phyloP scores from a whole-genome alignment of 2,329 filamentous ascomycete species.

The Nemania sp. region DNA sequence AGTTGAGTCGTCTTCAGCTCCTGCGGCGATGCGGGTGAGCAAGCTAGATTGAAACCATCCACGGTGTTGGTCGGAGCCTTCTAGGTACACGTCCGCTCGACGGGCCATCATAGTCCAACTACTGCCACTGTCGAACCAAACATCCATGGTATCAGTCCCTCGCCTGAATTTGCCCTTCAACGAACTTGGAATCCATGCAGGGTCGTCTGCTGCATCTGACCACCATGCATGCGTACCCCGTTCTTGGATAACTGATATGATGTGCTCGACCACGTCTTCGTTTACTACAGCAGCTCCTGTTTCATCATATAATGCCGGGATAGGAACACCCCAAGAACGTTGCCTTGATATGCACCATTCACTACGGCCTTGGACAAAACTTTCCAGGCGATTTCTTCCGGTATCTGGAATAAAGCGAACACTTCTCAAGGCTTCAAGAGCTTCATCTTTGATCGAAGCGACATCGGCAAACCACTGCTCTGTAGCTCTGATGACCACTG shows the following conservation, averaged over 20 bases:
- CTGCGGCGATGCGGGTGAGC: conserved; percentile 82
- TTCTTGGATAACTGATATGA: conserved; percentile 80
- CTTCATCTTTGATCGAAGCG: conserved; percentile 79
- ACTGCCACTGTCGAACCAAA: conserved; percentile 98
- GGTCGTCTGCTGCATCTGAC: conserved; percentile 81
- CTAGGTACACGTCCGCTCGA: conserved; percentile 87
- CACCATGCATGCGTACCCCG: conserved; percentile 95
- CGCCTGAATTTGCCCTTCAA: conserved; percentile 74
- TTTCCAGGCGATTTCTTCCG: conserved; percentile 80
- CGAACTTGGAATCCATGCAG: conserved; percentile 78
- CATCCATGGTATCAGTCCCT: conserved; percentile 97
- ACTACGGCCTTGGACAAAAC: conserved; percentile 86
- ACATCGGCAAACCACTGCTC: conserved; percentile 99
- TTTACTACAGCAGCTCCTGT: conserved; percentile 82
- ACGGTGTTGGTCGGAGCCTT: conserved; percentile 95
- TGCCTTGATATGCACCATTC: conserved; percentile 99
- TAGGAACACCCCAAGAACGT: conserved; percentile 95
- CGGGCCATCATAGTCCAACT: conserved; percentile 78
- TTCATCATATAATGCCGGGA: conserved; percentile 86
- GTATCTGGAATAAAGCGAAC: conserved; percentile 84
- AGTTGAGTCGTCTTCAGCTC: conserved; percentile 56
- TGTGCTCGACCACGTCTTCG: conserved; percentile 82
- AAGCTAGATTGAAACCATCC: conserved; percentile 99
- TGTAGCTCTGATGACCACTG: conserved; percentile 90
- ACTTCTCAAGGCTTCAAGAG: conserved; percentile 74